Percentiles rank a stretch among this genome's conserved stretches.
These are phyloP conservation scores for Herpotrichia juniperi DNA, from an alignment of 2,329 filamentous ascomycete species.

Conservation along the genomic window DNA sequence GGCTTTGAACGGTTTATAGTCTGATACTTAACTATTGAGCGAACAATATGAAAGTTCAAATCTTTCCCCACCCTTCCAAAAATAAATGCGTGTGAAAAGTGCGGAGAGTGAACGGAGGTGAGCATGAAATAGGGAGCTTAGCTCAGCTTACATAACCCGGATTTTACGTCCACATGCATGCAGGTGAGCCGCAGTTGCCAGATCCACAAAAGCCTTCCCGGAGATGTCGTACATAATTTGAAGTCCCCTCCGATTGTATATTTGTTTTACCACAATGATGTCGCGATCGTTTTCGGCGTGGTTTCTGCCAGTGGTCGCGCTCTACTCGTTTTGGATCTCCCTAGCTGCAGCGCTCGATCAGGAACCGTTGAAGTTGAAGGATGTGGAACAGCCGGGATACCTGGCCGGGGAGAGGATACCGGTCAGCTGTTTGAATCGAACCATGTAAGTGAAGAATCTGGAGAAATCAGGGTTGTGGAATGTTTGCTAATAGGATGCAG, in stretches of 20 bases:
- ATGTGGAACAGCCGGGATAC: conserved; percentile 50
- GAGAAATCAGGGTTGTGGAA: background rate
- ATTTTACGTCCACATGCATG: conserved; percentile 2
- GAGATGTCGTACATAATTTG: conserved; percentile 9
- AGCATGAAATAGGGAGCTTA: background rate
- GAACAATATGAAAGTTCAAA: conserved; percentile 4
- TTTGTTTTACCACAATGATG: conserved; percentile 5
- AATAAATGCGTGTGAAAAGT: conserved; percentile 1
- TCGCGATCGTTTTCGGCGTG: too few relatives aligned
- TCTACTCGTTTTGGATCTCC: conserved; percentile 35
- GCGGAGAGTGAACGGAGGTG: conserved; percentile 15
- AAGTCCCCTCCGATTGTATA: conserved; percentile 3
- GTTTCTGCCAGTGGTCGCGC: conserved; percentile 21
- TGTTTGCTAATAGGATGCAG: conserved; percentile 53
- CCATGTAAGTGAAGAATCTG: conserved; percentile 50
- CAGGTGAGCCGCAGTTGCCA: conserved; percentile 10
- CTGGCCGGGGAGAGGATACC: conserved; percentile 57
- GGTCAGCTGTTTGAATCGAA: conserved; percentile 58
- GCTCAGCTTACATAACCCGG: conserved; percentile 4
- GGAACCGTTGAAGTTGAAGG: conserved; percentile 45
- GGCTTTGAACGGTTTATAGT: conserved; percentile 11
- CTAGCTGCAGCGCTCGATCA: conserved; percentile 48
- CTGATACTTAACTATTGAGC: conserved; percentile 6
- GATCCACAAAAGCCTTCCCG: conserved; percentile 1
- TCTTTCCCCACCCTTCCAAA: background rate